Base-by-base conservation (phyloP, 495 filamentous ascomycete genomes). In the Aspergillus cristatus region DNA sequence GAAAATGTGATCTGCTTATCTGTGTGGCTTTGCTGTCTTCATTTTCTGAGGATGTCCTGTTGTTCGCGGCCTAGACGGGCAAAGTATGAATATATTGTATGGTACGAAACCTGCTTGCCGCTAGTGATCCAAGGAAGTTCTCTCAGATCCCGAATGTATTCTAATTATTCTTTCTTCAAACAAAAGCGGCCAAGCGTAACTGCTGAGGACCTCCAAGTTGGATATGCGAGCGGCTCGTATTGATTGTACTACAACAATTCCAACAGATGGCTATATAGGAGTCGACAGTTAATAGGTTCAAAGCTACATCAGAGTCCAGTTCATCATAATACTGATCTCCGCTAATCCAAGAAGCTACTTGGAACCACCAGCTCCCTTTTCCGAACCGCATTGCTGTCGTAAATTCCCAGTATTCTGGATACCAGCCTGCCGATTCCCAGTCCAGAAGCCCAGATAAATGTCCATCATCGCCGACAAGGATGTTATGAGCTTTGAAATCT, bases 361-460 rank as follows among this genome's bases (percentile, higher is more conserved):
- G 42, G 32, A 12, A 46, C 53, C 56, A 56, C 56, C 53, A 60
- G 36, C 48, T 54, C 18, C 26, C 15, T 24, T 13, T 32, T 22
- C 46, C 46, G 41, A 42, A 60, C 2, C 51, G 46, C 50, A 51
- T 46, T 3, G 55, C 57, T 10, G 53, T 55, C 8, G 51, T 61
- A n/a, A 54, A 74, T 36, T 75, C 72, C 72, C 70, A 75, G 47
- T 77, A 74, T 32, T 65, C 55, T 14, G 70, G 66, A 50, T 63
- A 71, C 65, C 66, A 78, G 13, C 71, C 70, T 18, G 60, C 52
- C 2, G 58, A 56, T 47, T 73, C 70, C 71, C 70, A 75, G 43
- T 74, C 71, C 28, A 76, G 48, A 54, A 76, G 61, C 11, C 61
- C 65, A 18, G 65, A 59, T 11, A 76, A 51, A 32, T 67, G 60